These are phyloP conservation scores for Pisolithus thermaeus DNA, from an alignment of 1,284 basidiomycete genomes.

Conservation along the genomic window DNA sequence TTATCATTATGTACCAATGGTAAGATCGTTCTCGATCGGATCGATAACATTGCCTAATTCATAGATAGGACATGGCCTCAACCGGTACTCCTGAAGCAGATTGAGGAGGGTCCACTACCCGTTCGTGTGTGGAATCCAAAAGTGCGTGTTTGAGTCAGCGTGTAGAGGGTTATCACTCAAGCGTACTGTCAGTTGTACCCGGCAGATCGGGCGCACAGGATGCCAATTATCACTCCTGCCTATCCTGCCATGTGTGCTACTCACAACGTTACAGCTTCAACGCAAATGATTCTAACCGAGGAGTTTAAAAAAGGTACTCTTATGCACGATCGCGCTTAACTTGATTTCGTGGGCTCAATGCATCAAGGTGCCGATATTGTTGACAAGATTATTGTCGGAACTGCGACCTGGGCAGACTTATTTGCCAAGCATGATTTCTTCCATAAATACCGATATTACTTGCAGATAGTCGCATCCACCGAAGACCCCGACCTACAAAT, in stretches of 20 bases:
- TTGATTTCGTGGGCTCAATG: slow-evolving; percentile 2
- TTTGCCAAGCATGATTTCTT: slow-evolving; percentile 97
- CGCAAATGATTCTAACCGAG: slow-evolving; percentile 94
- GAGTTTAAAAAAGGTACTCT: slow-evolving; percentile 86
- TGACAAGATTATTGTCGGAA: slow-evolving; percentile 84
- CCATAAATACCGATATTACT: slow-evolving; percentile 94
- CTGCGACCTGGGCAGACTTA: slow-evolving; percentile 85
- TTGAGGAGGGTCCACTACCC: slow-evolving; percentile 91
- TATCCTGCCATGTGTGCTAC: slow-evolving; percentile 99
- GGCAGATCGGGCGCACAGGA: slow-evolving; percentile 87
- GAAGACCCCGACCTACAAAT: slow-evolving; percentile 81
- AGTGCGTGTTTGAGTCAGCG: slow-evolving; percentile 36
- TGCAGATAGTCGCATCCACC: slow-evolving; percentile 95
- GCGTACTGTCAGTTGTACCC: slow-evolving; percentile 70
- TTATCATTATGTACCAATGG: slow-evolving; percentile 97
- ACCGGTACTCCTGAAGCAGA: slow-evolving; percentile 93
- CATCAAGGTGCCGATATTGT: slow-evolving; percentile 82
- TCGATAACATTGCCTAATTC: slow-evolving; percentile 4
- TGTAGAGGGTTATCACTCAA: background rate
- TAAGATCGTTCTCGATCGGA: slow-evolving; percentile 20
- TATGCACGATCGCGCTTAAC: background rate
- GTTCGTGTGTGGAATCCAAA: slow-evolving; percentile 98
- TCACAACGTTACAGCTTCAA: slow-evolving; percentile 95
- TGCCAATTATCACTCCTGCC: slow-evolving; percentile 99
- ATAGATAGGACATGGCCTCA: slow-evolving; percentile 88